phyloP scores from a whole-genome alignment of 2,329 filamentous ascomycete genomes.

The Rhynchosporium graminicola region DNA sequence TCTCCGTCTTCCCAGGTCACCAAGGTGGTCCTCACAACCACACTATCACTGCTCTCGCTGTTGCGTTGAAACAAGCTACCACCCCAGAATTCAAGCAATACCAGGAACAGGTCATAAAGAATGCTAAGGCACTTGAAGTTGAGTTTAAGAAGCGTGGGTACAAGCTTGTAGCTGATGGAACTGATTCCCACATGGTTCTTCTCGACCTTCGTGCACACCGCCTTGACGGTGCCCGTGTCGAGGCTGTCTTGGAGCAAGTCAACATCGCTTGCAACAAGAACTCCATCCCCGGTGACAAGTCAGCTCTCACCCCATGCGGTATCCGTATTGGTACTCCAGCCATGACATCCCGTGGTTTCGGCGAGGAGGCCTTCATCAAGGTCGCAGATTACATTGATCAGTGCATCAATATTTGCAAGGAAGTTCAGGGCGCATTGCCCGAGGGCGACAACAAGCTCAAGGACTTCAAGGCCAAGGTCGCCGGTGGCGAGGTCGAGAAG shows the following conservation, averaged over 20 bases:
- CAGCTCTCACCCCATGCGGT: slow-evolving; percentile 89
- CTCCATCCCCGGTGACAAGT: slow-evolving; percentile 96
- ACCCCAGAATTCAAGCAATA: slow-evolving; percentile 90
- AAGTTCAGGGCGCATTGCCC: slow-evolving; percentile 79
- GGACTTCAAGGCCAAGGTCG: slow-evolving; percentile 96
- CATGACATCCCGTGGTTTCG: slow-evolving; percentile 96
- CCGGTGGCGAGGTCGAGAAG: slow-evolving; percentile 73
- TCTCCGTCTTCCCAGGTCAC: slow-evolving; percentile 98
- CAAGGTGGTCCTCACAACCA: slow-evolving; percentile 99
- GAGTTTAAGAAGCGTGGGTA: slow-evolving; percentile 86
- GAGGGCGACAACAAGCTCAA: slow-evolving; percentile 99
- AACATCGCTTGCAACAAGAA: slow-evolving; percentile 99
- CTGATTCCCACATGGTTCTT: slow-evolving; percentile 96
- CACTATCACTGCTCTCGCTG: slow-evolving; percentile 95
- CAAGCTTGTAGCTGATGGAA: slow-evolving; percentile 93
- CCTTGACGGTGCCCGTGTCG: slow-evolving; percentile 91
- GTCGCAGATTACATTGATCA: slow-evolving; percentile 89
- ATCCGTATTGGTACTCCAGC: slow-evolving; percentile 95
- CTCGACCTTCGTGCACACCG: slow-evolving; percentile 85
- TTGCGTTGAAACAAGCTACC: slow-evolving; percentile 92
- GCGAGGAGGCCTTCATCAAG: slow-evolving; percentile 86
- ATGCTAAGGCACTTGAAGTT: slow-evolving; percentile 87
- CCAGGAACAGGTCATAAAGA: slow-evolving; percentile 88
- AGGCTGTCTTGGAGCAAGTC: slow-evolving; percentile 94
- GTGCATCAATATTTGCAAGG: slow-evolving; percentile 85